Evolutionary conservation across 495 filamentous ascomycete genomes (phyloP), one percentile per base, ranked within the genome.

Genomic region (Daldinia caldariorum): DNA sequence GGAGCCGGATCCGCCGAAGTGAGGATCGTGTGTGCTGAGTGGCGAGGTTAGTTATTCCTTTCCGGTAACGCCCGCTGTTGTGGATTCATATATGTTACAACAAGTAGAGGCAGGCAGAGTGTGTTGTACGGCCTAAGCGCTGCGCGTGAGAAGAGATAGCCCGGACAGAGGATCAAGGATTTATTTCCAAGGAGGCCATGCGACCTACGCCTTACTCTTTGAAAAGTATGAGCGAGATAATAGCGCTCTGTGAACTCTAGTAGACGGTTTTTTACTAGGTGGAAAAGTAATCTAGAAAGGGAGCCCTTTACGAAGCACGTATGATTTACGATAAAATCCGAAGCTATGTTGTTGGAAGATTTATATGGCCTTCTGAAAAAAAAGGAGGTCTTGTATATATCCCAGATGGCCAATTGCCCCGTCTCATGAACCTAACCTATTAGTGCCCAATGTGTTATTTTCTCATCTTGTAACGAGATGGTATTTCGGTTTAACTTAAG

Each of bases 1-100:
- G n/a, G 73, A 76, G 66, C 69, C 69, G 45, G 29, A 62, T 12
- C 20, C 41, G 61, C 60, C 60, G 0, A 60, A 60, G 67, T 69
- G 26, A 61, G 20, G 20, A n/a, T 16, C 4, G 35, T 12, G n/a
- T 26, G 26, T 26, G 29, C 22, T 9, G 35, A 22, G 22, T 14
- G 8, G n/a, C 5, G 49, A n/a, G 49, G 26, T 47, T n/a, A n/a
- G n/a, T n/a, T n/a, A n/a, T n/a, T n/a, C n/a, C n/a, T n/a, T n/a
- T n/a, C n/a, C n/a, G n/a, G n/a, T n/a, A n/a, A n/a, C n/a, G n/a
- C n/a, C n/a, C n/a, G n/a, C n/a, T n/a, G n/a, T n/a, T n/a, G n/a
- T 43, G 34, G 6, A 35, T 35, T 7, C 9, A 35, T 35, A 4
- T 13, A 22, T 47, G 7, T 26, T 26, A 26, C 26, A 26, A n/a